Evolutionary conservation across 306 rosid genomes (phyloP).

Genomic region (Gillenia trifoliata): DNA sequence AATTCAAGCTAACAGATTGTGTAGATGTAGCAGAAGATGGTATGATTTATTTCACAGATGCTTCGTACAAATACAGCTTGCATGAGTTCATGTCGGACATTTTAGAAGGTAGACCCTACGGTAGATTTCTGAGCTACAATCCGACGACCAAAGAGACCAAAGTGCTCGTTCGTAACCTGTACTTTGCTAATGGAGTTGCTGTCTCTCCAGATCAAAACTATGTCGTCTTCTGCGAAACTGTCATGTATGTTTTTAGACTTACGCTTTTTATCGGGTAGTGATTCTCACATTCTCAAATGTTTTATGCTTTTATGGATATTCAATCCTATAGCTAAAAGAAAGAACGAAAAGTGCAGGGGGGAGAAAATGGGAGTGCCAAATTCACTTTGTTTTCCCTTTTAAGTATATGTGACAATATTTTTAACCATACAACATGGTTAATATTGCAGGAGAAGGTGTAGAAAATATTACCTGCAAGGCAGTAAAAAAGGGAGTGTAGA

Average conservation of each 20-base stretch:
- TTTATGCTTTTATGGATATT: not conserved
- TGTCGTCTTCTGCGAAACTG: slow-evolving; percentile 59
- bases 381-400: not conserved
- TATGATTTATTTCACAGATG: slow-evolving; percentile 67
- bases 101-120: slow-evolving; percentile 53
- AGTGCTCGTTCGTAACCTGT: slow-evolving; percentile 40
- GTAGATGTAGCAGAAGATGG: slow-evolving; percentile 66
- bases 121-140: slow-evolving; percentile 63
- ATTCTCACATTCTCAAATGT: not conserved
- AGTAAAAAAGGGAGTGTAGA: slow-evolving; percentile 52
- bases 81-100: slow-evolving; percentile 25
- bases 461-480: slow-evolving; percentile 54
- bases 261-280: no score
- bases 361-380: not conserved
- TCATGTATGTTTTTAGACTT: slow-evolving; percentile 24
- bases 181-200: slow-evolving; percentile 63
- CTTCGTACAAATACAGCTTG: slow-evolving; percentile 45
- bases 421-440: not conserved
- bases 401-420: not conserved
- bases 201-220: slow-evolving; percentile 58
- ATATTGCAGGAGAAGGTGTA: slow-evolving; percentile 56
- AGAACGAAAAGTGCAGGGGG: no score
- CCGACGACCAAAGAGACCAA: slow-evolving; percentile 46
- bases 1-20: slow-evolving; percentile 49
- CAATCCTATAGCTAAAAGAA: not conserved